Evolutionary conservation across 306 rosid genomes (phyloP), one percentile per base, ranked within the genome.

Genomic region (Prunus mira): DNA sequence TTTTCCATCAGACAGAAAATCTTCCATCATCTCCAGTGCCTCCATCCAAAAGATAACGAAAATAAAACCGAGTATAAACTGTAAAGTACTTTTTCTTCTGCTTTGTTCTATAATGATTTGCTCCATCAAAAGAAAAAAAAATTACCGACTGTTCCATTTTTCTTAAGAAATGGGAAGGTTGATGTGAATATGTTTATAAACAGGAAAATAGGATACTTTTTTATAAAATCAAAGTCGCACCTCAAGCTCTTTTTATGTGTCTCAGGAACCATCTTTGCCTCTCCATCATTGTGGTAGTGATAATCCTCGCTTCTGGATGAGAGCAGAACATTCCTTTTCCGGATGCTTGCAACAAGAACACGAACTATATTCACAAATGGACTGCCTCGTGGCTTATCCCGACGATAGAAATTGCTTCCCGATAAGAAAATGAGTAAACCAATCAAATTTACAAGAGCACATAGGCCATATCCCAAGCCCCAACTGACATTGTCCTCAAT

Each of bases 401-500:
- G 54, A 1, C 68, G 77, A 71, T 86, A 88, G 76, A 82, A 82
- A 45, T 73, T 73, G 52, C 56, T 80, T 0, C 93, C 87, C 0
- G 20, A 4, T 43, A 82, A 62, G 71, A 84, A 52, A 78, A 76
- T 15, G 18, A 66, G 19, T 3, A 82, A 15, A 9, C 65, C 84
- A 11, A 82, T 19, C 1, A 82, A 65, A 45, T 45, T 73, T 9
- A 67, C 80, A 3, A 62, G 50, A 65, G 24, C 49, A 71, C 86
- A 75, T 1, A 86, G 15, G 15, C 87, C 86, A 57, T 75, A 82
- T 2, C 87, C 90, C 47, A 76, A 74, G 19, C 25, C 66, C 90
- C 86, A 84, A 61, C 84, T 77, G 41, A 84, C 72, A 8, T 70
- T 69, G 62, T 81, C 87, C 13, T 88, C 75, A 45, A 86, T 41